Percentiles rank a stretch among this genome's conserved stretches.
These are phyloP conservation scores for Sugiyamaella smithiae DNA, from an alignment of 805 yeast genomes.

Conservation along the genomic window DNA sequence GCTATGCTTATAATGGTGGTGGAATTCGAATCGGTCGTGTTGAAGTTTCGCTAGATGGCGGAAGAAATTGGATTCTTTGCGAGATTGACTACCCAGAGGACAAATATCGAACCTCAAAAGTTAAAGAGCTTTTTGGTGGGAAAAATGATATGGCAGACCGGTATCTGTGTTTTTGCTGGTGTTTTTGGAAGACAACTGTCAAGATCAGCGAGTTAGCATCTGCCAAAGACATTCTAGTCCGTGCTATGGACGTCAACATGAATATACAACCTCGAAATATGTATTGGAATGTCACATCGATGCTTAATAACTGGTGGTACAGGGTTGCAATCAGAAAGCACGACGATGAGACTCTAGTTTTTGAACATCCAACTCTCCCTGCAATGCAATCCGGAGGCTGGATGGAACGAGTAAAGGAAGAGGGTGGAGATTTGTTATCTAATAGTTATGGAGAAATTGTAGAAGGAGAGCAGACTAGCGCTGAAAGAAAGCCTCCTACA, in stretches of 20 bases:
- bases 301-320: conserved; percentile 12
- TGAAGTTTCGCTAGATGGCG: conserved; percentile 36
- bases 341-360: neutral
- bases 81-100: conserved; percentile 9
- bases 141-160: conserved; percentile 5
- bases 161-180: conserved; percentile 7
- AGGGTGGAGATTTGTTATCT: conserved; percentile 10
- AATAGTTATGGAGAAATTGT: conserved; percentile 5
- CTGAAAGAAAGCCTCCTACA: neutral
- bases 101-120: neutral
- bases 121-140: conserved; percentile 7
- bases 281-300: conserved; percentile 13
- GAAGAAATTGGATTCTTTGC: conserved; percentile 32
- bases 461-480: neutral
- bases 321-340: conserved; percentile 8
- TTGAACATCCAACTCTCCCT: conserved; percentile 7
- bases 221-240: conserved; percentile 5
- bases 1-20: conserved; percentile 40
- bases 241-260: conserved; percentile 12
- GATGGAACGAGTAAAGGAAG: conserved; percentile 8
- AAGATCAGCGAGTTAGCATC: neutral
- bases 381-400: conserved; percentile 8
- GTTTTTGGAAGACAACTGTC: conserved; percentile 3
- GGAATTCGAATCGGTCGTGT: conserved; percentile 37
- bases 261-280: conserved; percentile 10